These are phyloP conservation scores for Penicillium paneum DNA, from an alignment of 2,329 filamentous ascomycete genomes.

Conservation along the genomic window DNA sequence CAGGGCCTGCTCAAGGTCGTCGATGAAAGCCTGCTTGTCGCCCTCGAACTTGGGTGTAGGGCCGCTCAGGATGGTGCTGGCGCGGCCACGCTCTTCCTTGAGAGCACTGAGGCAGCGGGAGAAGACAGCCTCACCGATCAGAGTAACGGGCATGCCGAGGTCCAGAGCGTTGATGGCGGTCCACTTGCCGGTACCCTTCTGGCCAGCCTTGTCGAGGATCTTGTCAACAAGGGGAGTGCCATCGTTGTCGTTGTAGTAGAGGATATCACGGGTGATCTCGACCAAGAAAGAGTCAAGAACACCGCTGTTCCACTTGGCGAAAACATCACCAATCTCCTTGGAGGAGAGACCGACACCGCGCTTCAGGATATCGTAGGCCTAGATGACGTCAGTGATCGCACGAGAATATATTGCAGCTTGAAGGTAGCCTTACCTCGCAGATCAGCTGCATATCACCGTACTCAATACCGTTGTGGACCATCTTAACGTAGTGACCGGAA, in stretches of 20 bases:
- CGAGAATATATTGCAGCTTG: neutral
- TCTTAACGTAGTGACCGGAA: constrained; percentile 99
- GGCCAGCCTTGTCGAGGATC: constrained; percentile 96
- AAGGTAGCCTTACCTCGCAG: constrained; percentile 69
- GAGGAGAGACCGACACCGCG: constrained; percentile 81
- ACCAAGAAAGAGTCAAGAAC: constrained; percentile 99
- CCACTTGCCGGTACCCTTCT: constrained; percentile 99
- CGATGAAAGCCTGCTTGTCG: constrained; percentile 88
- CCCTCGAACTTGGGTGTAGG: constrained; percentile 79
- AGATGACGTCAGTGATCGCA: neutral
- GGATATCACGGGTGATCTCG: constrained; percentile 97
- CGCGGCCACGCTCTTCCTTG: constrained; percentile 87
- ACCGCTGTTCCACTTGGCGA: constrained; percentile 96
- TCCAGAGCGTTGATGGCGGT: constrained; percentile 98
- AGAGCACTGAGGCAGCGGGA: constrained; percentile 89
- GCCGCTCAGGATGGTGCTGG: constrained; percentile 73
- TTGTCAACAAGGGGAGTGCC: constrained; percentile 91
- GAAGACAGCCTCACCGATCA: constrained; percentile 97
- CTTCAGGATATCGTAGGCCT: constrained; percentile 99
- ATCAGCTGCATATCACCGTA: constrained; percentile 99
- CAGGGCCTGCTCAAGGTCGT: constrained; percentile 96
- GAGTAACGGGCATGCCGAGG: constrained; percentile 95
- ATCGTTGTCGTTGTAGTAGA: constrained; percentile 97
- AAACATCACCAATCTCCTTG: constrained; percentile 95
- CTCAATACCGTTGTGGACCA: constrained; percentile 99